Evolutionary conservation across 495 filamentous ascomycete species (phyloP).

Genomic region (Aspergillus sparsus): DNA sequence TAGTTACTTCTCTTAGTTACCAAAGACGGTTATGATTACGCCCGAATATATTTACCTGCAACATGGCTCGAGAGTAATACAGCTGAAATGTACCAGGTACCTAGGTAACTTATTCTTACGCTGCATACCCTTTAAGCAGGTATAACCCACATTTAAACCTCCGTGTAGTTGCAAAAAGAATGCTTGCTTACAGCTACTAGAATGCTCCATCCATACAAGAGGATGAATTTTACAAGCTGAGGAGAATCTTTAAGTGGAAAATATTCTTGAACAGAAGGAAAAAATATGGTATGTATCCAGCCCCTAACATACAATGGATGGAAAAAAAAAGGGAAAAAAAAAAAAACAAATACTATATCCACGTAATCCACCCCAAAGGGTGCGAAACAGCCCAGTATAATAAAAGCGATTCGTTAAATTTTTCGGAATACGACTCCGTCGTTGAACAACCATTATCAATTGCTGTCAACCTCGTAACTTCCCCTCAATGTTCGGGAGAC

Average conservation of each 20-base stretch:
- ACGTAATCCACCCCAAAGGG: conserved; percentile 45
- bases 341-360: conserved; percentile 50
- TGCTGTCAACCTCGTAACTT: conserved; percentile 18
- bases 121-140: not conserved
- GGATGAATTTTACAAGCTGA: not conserved
- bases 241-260: not conserved
- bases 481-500: conserved; percentile 7
- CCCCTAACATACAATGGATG: conserved; percentile 47
- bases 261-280: conserved; percentile 31
- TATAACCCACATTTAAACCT: not conserved
- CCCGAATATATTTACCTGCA: not conserved
- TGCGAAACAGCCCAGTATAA: conserved; percentile 32
- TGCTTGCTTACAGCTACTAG: too few species aligned
- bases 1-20: too few species aligned
- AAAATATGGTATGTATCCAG: conserved; percentile 43
- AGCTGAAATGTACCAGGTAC: not conserved
- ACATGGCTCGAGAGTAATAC: not conserved
- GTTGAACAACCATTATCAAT: conserved; percentile 28
- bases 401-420: conserved; percentile 46
- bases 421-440: conserved; percentile 45
- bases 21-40: too few species aligned
- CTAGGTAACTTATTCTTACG: not conserved
- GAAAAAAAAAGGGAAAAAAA: conserved; percentile 17
- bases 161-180: too few species aligned
- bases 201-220: too few species aligned